Conservation (phyloP, 2,329 filamentous ascomycete genomes). For the Penicillium sp. region DNA sequence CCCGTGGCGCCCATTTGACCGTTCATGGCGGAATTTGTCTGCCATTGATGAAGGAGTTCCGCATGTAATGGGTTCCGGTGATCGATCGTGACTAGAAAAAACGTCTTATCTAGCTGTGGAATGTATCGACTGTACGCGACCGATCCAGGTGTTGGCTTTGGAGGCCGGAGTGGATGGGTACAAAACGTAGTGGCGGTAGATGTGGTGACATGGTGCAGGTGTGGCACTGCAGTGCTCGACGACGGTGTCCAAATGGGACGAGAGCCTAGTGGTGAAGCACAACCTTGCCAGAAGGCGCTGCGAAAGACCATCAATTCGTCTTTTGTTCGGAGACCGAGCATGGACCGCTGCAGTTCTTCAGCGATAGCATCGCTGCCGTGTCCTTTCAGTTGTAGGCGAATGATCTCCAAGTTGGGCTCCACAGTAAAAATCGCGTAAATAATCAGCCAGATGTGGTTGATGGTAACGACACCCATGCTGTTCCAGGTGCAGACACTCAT, state of each 20-base stretch:
- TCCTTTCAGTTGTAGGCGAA: not conserved
- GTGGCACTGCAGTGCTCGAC: not conserved
- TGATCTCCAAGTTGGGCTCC: not conserved
- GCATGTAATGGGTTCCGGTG: conserved; percentile 1
- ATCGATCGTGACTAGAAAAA: conserved; percentile 1
- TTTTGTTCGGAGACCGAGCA: not conserved
- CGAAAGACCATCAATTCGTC: not conserved
- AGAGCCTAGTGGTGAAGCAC: conserved; percentile 1
- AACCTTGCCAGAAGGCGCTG: conserved; percentile 4
- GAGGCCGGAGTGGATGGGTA: conserved; percentile 3
- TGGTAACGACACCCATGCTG: not conserved
- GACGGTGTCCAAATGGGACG: not conserved
- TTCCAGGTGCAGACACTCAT: conserved; percentile 1
- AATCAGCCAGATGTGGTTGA: conserved; percentile 3
- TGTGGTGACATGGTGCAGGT: conserved; percentile 3
- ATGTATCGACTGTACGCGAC: conserved; percentile 4
- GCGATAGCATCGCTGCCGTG: not conserved
- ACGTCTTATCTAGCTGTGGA: conserved; percentile 1
- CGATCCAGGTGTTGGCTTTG: not conserved
- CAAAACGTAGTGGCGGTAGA: not conserved
- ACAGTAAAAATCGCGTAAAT: conserved; percentile 1
- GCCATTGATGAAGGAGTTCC: conserved; percentile 2
- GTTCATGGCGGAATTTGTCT: not conserved
- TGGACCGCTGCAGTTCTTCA: not conserved
- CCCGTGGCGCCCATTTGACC: not conserved